These are phyloP conservation scores for Plasmodium knowlesi DNA, from an alignment of 169 alveolate species.

Conservation along the genomic window DNA sequence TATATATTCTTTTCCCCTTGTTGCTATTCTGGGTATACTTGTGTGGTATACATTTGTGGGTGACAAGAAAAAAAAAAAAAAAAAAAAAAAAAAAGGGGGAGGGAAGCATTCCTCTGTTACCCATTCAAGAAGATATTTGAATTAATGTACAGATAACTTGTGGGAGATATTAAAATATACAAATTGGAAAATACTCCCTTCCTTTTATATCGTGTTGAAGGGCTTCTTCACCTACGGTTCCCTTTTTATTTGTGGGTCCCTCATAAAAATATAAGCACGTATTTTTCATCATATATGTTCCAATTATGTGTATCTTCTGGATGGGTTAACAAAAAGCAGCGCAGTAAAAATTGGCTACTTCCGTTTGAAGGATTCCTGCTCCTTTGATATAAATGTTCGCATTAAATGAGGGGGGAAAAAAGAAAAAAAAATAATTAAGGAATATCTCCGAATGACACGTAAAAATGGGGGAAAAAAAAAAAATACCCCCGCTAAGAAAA, in stretches of 20 bases:
- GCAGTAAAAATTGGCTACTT: background rate
- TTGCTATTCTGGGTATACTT: background rate
- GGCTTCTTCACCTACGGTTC: background rate
- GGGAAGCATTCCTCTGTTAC: background rate
- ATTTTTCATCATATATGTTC: background rate
- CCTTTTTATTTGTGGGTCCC: background rate
- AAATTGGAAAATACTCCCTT: background rate
- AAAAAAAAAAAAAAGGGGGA: background rate
- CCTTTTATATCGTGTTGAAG: background rate
- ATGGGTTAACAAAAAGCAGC: background rate
- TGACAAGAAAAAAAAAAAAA: background rate
- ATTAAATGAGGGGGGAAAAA: background rate
- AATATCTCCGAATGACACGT: background rate
- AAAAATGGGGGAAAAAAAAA: background rate
- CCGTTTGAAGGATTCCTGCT: background rate
- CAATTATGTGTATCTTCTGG: background rate
- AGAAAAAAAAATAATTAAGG: background rate
- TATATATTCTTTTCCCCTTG: background rate
- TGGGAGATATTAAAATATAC: background rate
- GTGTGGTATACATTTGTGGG: background rate
- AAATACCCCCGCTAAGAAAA: background rate
- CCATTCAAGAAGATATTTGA: background rate
- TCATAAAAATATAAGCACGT: background rate
- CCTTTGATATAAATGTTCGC: background rate
- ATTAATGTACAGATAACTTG: background rate